Base-by-base conservation (phyloP, 2,329 filamentous ascomycete genomes). In the Sporothrix euskadiensis region DNA sequence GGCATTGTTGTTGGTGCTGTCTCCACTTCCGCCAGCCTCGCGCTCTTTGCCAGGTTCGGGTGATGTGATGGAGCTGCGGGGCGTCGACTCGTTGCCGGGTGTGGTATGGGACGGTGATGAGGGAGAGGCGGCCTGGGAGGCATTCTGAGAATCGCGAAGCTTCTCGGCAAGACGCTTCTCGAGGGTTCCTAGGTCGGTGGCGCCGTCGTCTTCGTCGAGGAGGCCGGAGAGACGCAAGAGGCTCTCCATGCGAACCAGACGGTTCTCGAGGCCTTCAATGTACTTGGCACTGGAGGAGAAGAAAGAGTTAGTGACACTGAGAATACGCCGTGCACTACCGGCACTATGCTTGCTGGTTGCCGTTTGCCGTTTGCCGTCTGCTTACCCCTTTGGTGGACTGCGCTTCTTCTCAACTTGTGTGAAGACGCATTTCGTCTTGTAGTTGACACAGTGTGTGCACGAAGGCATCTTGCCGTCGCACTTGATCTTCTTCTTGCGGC, bases 321-420 rank as follows among this genome's bases (percentile, higher is more conserved):
- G 26, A 44, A 12, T 44, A 10, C 44, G 6, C 19, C 5, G 6
- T 19, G 14, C 14, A 26, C 14, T 49, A 9, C 12, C 41, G 44
- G 44, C 44, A 49, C 44, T 16, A 6, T 44, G 30, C 49, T 22
- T 57, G 52, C 44, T 10, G 52, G 49, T n/a, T 52, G 16, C 6
- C n/a, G 16, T n/a, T 52, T 26, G 26, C 26, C 26, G 26, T 26
- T 26, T 26, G 26, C 52, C 16, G 52, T 12, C 16, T 32, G 81
- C 88, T 77, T 87, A 97, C 94, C 96, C 95, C 86, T 98, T 99
- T 0, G 95, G 96, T 71, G 96, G 95, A 81, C 92, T 96, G 74
- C 96, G 89, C 87, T 99, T 99, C 90, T 99, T 99, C 85, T 99
- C 96, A 52, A 98, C 94, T 81, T 97, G 94, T 0, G 96, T 98